phyloP scores from a whole-genome alignment of 2,329 filamentous ascomycete genomes.

The Sphaerulina musiva region DNA sequence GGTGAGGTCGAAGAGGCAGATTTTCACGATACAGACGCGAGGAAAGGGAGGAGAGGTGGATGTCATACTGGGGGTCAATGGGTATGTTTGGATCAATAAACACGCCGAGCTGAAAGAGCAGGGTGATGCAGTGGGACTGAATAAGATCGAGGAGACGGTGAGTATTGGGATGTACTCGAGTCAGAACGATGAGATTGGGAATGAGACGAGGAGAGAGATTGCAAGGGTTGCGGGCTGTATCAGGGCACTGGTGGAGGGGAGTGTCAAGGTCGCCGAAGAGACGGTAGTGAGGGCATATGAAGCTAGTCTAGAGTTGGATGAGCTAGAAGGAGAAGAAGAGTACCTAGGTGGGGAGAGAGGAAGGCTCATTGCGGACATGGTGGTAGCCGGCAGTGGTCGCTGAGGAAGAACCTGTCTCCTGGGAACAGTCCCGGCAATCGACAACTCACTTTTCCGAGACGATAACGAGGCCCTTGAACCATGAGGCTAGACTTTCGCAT shows the following conservation, averaged over 20 bases:
- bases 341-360: conserved; percentile 37
- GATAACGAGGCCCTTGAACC: too few relatives aligned
- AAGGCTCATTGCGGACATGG: conserved; percentile 33
- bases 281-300: conserved; percentile 77
- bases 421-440: too few relatives aligned
- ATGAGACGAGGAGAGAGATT: conserved; percentile 79
- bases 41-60: conserved; percentile 63
- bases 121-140: conserved; percentile 58
- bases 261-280: conserved; percentile 81
- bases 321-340: conserved; percentile 51
- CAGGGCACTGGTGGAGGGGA: conserved; percentile 71
- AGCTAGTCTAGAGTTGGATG: conserved; percentile 68
- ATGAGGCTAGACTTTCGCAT: too few relatives aligned
- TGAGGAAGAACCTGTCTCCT: background rate
- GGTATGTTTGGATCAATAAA: conserved; percentile 85
- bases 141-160: conserved; percentile 79
- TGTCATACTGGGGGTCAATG: conserved; percentile 87
- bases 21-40: conserved; percentile 66
- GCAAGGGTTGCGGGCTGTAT: conserved; percentile 75
- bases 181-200: conserved; percentile 80
- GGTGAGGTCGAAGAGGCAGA: conserved; percentile 74
- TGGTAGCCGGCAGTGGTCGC: conserved; percentile 19
- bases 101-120: conserved; percentile 58
- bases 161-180: conserved; percentile 85
- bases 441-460: too few relatives aligned